Conservation (phyloP, 2,329 filamentous ascomycete genomes). For the Plectosphaerella plurivora region DNA sequence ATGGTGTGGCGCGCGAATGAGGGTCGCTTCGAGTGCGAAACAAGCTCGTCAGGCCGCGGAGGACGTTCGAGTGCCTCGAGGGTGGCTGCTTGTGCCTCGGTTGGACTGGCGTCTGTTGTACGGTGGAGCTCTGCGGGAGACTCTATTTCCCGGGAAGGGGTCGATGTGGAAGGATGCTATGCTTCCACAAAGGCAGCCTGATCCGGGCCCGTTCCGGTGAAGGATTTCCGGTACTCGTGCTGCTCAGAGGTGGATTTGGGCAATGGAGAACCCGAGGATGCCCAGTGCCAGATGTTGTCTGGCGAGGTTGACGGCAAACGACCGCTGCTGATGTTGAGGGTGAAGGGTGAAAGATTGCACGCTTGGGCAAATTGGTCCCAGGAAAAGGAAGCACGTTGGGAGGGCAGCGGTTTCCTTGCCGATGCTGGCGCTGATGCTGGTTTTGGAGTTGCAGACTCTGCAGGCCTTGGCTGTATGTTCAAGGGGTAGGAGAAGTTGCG, state of each 20-base stretch:
- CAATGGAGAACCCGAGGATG: not conserved
- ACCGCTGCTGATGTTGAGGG: not conserved
- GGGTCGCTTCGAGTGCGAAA: not conserved
- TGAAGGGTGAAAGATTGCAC: not conserved
- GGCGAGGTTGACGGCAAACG: not conserved
- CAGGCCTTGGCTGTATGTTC: not conserved
- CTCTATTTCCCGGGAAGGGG: not conserved
- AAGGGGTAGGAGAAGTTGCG: conserved; percentile 1
- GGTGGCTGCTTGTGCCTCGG: too few species aligned
- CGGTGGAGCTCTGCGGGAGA: too few species aligned
- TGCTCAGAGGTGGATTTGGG: not conserved
- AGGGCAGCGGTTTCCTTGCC: not conserved
- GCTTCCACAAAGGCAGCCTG: not conserved
- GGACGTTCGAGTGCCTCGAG: too few species aligned
- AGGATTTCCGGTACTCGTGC: not conserved
- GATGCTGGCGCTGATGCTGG: not conserved
- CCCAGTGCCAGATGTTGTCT: conserved; percentile 1
- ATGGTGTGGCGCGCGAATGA: not conserved
- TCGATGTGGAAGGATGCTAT: not conserved
- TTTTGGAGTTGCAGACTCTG: not conserved
- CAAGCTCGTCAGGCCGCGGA: too few species aligned
- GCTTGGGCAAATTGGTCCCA: not conserved
- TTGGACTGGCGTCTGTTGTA: too few species aligned
- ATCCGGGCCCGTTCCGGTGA: not conserved
- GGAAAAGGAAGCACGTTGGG: not conserved